Base-by-base conservation (phyloP, 164 flowering plant species). In the grape (Vitis vinifera) region DNA sequence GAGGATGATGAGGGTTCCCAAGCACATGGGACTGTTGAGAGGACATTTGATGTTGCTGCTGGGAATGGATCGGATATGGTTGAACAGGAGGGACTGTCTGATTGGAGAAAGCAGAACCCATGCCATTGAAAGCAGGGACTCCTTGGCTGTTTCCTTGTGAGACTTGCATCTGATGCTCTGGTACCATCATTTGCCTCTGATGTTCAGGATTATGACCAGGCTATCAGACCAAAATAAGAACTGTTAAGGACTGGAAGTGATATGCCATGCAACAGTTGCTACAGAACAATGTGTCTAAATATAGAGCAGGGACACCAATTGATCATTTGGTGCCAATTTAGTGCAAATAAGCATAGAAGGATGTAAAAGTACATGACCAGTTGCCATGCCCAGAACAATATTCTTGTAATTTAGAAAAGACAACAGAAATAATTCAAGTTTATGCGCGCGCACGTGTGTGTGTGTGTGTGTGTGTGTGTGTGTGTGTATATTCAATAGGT, bases 141-240 rank as follows among this genome's bases (percentile, higher is more conserved):
- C 86, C 87, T 73, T 82, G 93, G 71, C 77, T 80, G 71, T 73
- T 88, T 53, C 86, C 92, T 66, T 86, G 96, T 16, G 93, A 57
- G 52, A 72, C 91, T 76, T 87, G 92, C 87, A 88, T 82, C 74
- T 86, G 94, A 78, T 86, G 80, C 74, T 91, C 97, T 66, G 91
- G 90, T 66, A 79, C 80, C 79, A 83, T 78, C 80, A 89, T 82
- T 75, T 87, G 91, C 77, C 93, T 80, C 55, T 89, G 96, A 75
- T 90, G 88, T 68, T 92, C 97, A 19, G 81, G 75, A 78, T 75
- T 84, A 74, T 82, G 86, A 66, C 80, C 85, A 78, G 93, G 85
- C 91, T 88, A 70, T 29, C 31, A 44, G 11, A 68, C 66, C 65
- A 59, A 65, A 75, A 50, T 49, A 53, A 72, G 48, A 37, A 52